Conservation (phyloP, 2,329 filamentous ascomycete species). For the Cercospora zeina region DNA sequence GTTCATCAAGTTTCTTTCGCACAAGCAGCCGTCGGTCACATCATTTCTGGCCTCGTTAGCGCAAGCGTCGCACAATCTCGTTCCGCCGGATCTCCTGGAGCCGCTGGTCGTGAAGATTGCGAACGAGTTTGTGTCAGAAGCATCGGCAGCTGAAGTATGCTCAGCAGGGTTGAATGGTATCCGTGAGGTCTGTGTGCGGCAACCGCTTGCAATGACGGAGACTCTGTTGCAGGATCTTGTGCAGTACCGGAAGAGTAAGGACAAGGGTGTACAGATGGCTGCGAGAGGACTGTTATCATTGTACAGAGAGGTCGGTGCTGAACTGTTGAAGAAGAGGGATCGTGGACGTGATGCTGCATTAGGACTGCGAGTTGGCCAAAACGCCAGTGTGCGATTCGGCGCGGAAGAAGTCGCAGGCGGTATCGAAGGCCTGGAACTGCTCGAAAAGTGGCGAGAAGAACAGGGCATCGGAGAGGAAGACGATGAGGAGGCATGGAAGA, state of each 20-base stretch:
- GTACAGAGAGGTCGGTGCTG: conserved; percentile 86
- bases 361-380: conserved; percentile 71
- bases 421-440: conserved; percentile 87
- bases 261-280: conserved; percentile 99
- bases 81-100: conserved; percentile 89
- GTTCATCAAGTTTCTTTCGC: conserved; percentile 86
- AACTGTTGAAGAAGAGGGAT: conserved; percentile 84
- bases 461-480: conserved; percentile 67
- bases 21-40: conserved; percentile 84
- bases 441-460: conserved; percentile 92
- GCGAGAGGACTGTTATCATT: conserved; percentile 87
- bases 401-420: conserved; percentile 72
- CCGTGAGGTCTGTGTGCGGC: conserved; percentile 86
- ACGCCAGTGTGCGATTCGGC: conserved; percentile 76
- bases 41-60: conserved; percentile 90
- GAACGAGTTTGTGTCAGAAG: conserved; percentile 97
- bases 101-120: conserved; percentile 92
- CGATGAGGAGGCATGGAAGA: conserved; percentile 57
- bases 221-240: conserved; percentile 94
- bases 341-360: conserved; percentile 90
- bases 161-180: conserved; percentile 93
- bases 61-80: conserved; percentile 85
- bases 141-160: conserved; percentile 83
- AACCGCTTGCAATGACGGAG: conserved; percentile 94
- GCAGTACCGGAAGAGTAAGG: conserved; percentile 94